phyloP scores from a whole-genome alignment of 1,284 basidiomycete species.

The Mycena citricolor region DNA sequence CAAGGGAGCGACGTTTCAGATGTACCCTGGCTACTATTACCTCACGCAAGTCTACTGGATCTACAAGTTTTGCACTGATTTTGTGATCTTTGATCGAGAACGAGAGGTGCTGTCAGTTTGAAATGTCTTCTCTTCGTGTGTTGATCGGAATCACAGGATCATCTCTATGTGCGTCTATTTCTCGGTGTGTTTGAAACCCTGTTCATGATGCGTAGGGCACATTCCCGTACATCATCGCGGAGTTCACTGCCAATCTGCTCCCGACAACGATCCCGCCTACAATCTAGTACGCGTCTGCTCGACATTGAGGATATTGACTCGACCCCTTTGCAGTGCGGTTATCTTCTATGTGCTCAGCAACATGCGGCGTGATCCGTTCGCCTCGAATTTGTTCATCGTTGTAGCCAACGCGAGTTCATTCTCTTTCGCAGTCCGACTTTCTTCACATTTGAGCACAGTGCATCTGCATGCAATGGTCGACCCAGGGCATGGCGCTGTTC shows the following conservation, averaged over 20 bases:
- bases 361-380: slow-evolving; percentile 19
- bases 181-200: neutral
- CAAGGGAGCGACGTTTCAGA: slow-evolving; percentile 15
- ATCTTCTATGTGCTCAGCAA: slow-evolving; percentile 22
- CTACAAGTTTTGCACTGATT: slow-evolving; percentile 21
- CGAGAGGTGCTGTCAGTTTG: slow-evolving; percentile 13
- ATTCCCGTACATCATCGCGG: slow-evolving; percentile 22
- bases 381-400: slow-evolving; percentile 16
- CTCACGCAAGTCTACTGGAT: slow-evolving; percentile 24
- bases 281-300: slow-evolving; percentile 14
- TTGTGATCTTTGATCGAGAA: slow-evolving; percentile 22
- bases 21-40: slow-evolving; percentile 20
- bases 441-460: slow-evolving; percentile 8
- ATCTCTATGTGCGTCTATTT: slow-evolving; percentile 10
- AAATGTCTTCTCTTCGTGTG: neutral
- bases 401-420: slow-evolving; percentile 16
- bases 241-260: slow-evolving; percentile 19
- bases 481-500: slow-evolving; percentile 15
- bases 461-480: slow-evolving; percentile 23
- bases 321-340: slow-evolving; percentile 7
- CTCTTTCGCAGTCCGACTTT: neutral
- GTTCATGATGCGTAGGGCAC: slow-evolving; percentile 6
- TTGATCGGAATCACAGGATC: slow-evolving; percentile 9
- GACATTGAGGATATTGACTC: neutral
- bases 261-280: slow-evolving; percentile 21